A percentile compares a stretch with the other conserved stretches of the same genome.
Evolutionary conservation across 2,329 filamentous ascomycete genomes (phyloP).

Genomic region (Penicillium sp.): DNA sequence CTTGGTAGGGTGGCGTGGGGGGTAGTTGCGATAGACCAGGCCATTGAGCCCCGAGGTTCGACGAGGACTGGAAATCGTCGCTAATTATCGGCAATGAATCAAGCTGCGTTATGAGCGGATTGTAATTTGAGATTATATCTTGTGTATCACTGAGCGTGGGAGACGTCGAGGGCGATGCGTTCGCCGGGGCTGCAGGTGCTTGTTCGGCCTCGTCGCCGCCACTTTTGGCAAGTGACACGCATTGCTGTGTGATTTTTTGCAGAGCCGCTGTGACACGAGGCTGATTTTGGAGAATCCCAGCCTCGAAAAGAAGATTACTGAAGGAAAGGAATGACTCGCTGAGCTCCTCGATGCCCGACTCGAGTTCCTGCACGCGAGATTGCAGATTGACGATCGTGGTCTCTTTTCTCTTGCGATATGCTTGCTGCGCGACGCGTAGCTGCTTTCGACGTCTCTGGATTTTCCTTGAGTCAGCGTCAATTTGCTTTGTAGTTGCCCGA

Average conservation of each 20-base stretch:
- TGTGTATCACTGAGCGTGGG: not conserved
- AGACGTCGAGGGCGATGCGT: not conserved
- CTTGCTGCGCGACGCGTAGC: slow-evolving; percentile 30
- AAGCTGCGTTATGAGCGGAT: slow-evolving; percentile 2
- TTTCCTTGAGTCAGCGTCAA: slow-evolving; percentile 8
- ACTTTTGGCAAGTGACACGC: slow-evolving; percentile 24
- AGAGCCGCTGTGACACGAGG: slow-evolving; percentile 24
- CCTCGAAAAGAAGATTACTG: slow-evolving; percentile 28
- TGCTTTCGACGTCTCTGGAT: slow-evolving; percentile 31
- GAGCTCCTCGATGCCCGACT: slow-evolving; percentile 27
- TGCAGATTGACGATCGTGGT: slow-evolving; percentile 29
- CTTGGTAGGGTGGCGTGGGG: slow-evolving; percentile 22
- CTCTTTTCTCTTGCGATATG: slow-evolving; percentile 30
- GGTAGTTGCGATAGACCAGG: slow-evolving; percentile 11
- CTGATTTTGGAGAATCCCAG: slow-evolving; percentile 16
- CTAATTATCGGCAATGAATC: slow-evolving; percentile 6
- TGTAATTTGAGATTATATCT: slow-evolving; percentile 5
- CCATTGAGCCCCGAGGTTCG: slow-evolving; percentile 15
- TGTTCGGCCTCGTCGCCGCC: slow-evolving; percentile 18
- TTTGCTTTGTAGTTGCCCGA: not conserved
- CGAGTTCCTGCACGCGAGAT: slow-evolving; percentile 26
- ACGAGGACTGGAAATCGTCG: slow-evolving; percentile 11
- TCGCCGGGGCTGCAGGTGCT: not conserved
- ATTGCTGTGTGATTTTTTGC: slow-evolving; percentile 28
- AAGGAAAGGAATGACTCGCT: slow-evolving; percentile 31